Percentiles rank a stretch among this genome's conserved stretches.
phyloP scores from a whole-genome alignment of 495 filamentous ascomycete species.

The Glutinoglossum americanum region DNA sequence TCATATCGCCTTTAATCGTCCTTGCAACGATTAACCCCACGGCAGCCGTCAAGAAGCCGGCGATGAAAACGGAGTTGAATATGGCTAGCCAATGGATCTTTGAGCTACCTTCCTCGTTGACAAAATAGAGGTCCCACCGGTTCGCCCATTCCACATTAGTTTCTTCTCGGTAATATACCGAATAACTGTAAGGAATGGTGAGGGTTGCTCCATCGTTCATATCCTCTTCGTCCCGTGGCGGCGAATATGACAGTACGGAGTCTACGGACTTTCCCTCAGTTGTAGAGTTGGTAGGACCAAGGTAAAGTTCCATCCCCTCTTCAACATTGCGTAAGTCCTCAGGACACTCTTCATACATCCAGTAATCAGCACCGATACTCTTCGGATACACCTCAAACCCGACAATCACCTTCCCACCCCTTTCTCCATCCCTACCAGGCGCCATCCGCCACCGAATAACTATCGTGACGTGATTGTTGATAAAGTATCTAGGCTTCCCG shows the following conservation, averaged over 20 bases:
- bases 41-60: conserved; percentile 56
- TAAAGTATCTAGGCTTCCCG: conserved; percentile 45
- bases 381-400: conserved; percentile 89
- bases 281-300: conserved; percentile 22
- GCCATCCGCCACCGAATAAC: conserved; percentile 66
- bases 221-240: conserved; percentile 20
- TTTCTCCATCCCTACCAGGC: conserved; percentile 41
- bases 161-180: conserved; percentile 81
- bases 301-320: conserved; percentile 43
- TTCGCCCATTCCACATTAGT: conserved; percentile 62
- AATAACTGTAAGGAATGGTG: conserved; percentile 75
- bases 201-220: conserved; percentile 47
- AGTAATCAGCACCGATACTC: conserved; percentile 44
- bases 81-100: conserved; percentile 87
- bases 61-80: conserved; percentile 75
- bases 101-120: conserved; percentile 67
- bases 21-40: conserved; percentile 72
- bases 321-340: conserved; percentile 37
- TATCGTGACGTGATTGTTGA: conserved; percentile 85
- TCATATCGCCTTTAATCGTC: conserved; percentile 66
- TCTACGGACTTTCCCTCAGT: not conserved
- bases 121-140: conserved; percentile 87
- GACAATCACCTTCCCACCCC: conserved; percentile 64
- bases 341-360: conserved; percentile 42
- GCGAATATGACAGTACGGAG: not conserved